These are phyloP conservation scores for Hypoxylon trugodes DNA, from an alignment of 495 filamentous ascomycete genomes.

Conservation along the genomic window DNA sequence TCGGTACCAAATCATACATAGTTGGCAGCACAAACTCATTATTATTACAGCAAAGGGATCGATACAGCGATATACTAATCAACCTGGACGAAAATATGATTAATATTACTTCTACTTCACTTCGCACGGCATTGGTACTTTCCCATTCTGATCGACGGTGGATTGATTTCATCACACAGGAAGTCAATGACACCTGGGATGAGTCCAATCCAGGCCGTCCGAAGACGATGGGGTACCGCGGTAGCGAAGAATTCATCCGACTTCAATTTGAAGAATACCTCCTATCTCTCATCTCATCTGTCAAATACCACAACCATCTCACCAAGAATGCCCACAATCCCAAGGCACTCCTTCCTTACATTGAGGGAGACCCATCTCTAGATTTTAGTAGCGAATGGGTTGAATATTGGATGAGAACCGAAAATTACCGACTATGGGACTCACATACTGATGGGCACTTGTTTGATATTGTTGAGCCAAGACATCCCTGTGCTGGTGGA, in stretches of 20 bases:
- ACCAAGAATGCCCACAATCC: slow-evolving; percentile 66
- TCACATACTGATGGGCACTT: slow-evolving; percentile 78
- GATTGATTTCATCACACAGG: slow-evolving; percentile 95
- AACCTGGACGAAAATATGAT: slow-evolving; percentile 93
- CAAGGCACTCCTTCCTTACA: slow-evolving; percentile 65
- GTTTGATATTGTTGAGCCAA: slow-evolving; percentile 92
- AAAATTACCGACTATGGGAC: slow-evolving; percentile 88
- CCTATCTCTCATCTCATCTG: slow-evolving; percentile 83
- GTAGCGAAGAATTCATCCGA: slow-evolving; percentile 97
- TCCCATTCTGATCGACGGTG: slow-evolving; percentile 90
- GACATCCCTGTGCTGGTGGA: slow-evolving; percentile 93
- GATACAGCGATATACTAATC: slow-evolving; percentile 97
- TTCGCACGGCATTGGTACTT: slow-evolving; percentile 79
- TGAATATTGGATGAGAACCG: slow-evolving; percentile 82
- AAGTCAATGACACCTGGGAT: slow-evolving; percentile 96
- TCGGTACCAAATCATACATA: slow-evolving; percentile 95
- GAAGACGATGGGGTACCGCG: slow-evolving; percentile 93
- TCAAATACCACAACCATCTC: slow-evolving; percentile 89
- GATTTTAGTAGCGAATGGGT: slow-evolving; percentile 84
- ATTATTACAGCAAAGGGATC: slow-evolving; percentile 90
- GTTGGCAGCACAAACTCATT: slow-evolving; percentile 97
- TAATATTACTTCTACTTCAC: slow-evolving; percentile 79
- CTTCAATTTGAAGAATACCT: slow-evolving; percentile 98
- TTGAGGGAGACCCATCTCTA: slow-evolving; percentile 83
- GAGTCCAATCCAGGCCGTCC: slow-evolving; percentile 86